Percentiles rank a stretch among this genome's conserved stretches.
These are phyloP conservation scores for Rhodotorula sp. DNA, from an alignment of 1,284 basidiomycete genomes.

Conservation along the genomic window DNA sequence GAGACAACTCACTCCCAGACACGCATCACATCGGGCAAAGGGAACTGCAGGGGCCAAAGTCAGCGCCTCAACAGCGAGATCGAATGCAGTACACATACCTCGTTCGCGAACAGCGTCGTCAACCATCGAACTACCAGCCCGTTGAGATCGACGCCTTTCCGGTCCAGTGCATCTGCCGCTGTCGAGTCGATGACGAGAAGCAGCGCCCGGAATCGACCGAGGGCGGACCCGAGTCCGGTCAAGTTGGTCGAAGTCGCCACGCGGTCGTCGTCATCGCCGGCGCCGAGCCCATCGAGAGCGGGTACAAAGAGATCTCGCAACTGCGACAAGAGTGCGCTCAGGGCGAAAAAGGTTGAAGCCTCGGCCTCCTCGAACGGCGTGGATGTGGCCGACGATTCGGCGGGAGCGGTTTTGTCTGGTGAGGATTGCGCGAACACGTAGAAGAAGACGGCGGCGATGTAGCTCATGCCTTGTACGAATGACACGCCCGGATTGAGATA, in stretches of 20 bases:
- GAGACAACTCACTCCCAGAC: slow-evolving; percentile 32
- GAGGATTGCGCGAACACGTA: slow-evolving; percentile 14
- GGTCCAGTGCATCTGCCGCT: slow-evolving; percentile 25
- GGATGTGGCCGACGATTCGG: background rate
- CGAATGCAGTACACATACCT: slow-evolving; percentile 4
- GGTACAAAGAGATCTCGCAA: slow-evolving; percentile 36
- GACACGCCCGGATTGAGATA: slow-evolving; percentile 38
- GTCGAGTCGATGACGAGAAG: slow-evolving; percentile 33
- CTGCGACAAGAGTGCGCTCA: slow-evolving; percentile 34
- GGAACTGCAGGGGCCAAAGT: slow-evolving; percentile 13
- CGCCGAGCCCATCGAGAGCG: slow-evolving; percentile 19
- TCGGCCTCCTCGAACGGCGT: slow-evolving; percentile 6
- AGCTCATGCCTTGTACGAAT: slow-evolving; percentile 41
- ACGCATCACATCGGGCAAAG: slow-evolving; percentile 34
- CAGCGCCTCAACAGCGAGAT: background rate
- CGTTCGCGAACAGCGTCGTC: slow-evolving; percentile 37
- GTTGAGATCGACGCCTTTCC: slow-evolving; percentile 26
- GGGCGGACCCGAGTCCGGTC: slow-evolving; percentile 25
- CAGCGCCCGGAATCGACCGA: slow-evolving; percentile 24
- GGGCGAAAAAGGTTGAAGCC: slow-evolving; percentile 34
- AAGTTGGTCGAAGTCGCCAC: no score
- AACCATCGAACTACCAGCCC: slow-evolving; percentile 33
- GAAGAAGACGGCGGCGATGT: slow-evolving; percentile 19
- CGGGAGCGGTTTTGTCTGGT: background rate
- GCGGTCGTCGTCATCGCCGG: background rate